phyloP scores from a whole-genome alignment of 176 grass and related monocot genomes.

The Paspalum notatum region DNA sequence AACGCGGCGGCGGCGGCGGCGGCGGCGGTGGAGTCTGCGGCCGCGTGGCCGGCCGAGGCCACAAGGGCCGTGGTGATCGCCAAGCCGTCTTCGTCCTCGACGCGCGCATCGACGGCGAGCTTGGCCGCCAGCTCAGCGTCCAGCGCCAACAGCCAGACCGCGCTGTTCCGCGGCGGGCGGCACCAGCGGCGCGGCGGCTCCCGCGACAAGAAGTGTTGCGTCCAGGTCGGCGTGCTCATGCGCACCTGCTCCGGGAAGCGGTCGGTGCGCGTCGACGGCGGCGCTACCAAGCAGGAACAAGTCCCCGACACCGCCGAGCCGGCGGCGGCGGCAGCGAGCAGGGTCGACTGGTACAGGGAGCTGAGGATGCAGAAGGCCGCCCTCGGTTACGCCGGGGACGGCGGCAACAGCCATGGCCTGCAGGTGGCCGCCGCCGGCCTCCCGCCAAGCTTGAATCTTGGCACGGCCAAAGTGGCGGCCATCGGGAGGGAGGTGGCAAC shows the following conservation, averaged over 20 bases:
- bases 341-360: conserved; percentile 50
- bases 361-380: conserved; percentile 55
- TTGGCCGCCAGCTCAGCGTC: conserved; percentile 35
- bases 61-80: background rate
- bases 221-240: conserved; percentile 50
- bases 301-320: background rate
- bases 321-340: background rate
- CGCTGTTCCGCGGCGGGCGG: conserved; percentile 39
- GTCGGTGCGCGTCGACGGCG: conserved; percentile 44
- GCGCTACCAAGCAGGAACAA: background rate
- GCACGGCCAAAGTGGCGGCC: conserved; percentile 41
- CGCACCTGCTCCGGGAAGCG: conserved; percentile 66
- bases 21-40: background rate
- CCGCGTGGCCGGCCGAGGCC: background rate
- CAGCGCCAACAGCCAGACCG: conserved; percentile 59
- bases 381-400: conserved; percentile 12
- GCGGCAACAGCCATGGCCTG: background rate
- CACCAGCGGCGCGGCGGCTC: background rate
- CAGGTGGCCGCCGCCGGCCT: conserved; percentile 18
- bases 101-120: conserved; percentile 38
- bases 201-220: conserved; percentile 41
- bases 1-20: background rate
- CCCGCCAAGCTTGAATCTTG: conserved; percentile 38
- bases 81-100: background rate
- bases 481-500: conserved; percentile 22